Evolutionary conservation across 2,329 filamentous ascomycete genomes (phyloP).

Genomic region (Fusarium concolor): DNA sequence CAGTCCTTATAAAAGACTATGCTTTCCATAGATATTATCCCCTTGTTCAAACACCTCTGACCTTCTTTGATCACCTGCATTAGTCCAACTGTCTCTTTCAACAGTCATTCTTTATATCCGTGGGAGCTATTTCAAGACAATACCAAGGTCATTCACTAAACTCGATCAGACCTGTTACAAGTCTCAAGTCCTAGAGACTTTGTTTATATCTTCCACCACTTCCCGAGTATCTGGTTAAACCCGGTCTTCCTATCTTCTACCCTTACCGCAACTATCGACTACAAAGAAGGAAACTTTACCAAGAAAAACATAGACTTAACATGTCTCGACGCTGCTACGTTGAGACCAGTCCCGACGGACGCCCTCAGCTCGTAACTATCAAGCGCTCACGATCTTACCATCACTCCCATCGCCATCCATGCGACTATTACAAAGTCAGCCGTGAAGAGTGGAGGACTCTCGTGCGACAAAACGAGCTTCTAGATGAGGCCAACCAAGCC

Average conservation of each 20-base stretch:
- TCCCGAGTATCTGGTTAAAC: conserved; percentile 8
- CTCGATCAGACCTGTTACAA: not conserved
- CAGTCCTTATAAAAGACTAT: conserved; percentile 20
- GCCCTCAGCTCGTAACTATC: conserved; percentile 53
- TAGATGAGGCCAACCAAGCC: conserved; percentile 52
- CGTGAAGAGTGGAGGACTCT: conserved; percentile 54
- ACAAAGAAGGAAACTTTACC: not conserved
- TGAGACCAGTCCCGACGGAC: conserved; percentile 51
- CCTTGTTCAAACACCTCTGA: conserved; percentile 34
- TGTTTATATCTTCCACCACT: conserved; percentile 19
- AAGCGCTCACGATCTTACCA: conserved; percentile 55
- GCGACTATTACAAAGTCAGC: conserved; percentile 52
- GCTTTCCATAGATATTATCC: not conserved
- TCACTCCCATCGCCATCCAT: conserved; percentile 48
- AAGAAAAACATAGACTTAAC: conserved; percentile 5
- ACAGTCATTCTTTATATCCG: conserved; percentile 39
- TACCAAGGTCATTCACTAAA: conserved; percentile 37
- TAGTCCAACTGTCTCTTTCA: conserved; percentile 36
- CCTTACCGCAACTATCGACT: conserved; percentile 1
- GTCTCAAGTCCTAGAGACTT: conserved; percentile 16
- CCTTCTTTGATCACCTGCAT: conserved; percentile 49
- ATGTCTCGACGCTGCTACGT: conserved; percentile 55
- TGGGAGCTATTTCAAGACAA: conserved; percentile 39
- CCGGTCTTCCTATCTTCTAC: not conserved
- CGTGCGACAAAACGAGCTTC: conserved; percentile 51